Evolutionary conservation across 495 filamentous ascomycete genomes (phyloP), one percentile per base, ranked within the genome.

Genomic region (Rhizodiscina lignyota): DNA sequence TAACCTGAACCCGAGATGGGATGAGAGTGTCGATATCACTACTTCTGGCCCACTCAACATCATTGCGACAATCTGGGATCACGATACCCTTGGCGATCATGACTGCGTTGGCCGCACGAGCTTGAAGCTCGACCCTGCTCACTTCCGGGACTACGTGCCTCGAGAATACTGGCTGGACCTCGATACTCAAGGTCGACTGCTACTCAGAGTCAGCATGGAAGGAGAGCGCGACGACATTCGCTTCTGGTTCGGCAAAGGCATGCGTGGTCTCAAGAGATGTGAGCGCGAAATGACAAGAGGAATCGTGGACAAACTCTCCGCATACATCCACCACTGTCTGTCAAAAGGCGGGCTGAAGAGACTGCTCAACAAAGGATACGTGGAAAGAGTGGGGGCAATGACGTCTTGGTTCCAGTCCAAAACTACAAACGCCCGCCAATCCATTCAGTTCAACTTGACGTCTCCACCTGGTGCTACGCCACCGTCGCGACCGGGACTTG

Each of bases 61-160:
- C 46, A 89, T 94, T 43, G 86, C 85, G 18, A 99, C 89, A 1
- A 79, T 96, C 18, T 99, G 91, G 91, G 91, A 99, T 59, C 91
- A 86, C 74, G 91, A 99, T 60, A 78, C 83, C 11, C 72, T 99
- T 37, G 89, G 91, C 28, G 91, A 99, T 49, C 89, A 99, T 42
- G 91, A 99, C 49, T 96, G 89, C 49, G 83, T 96, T 26, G 89
- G 89, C 10, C 73, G 89, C 34, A 94, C 89, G 8, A 91, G 81
- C 5, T 66, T 96, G 38, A 99, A 99, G 55, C 64, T 99, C 15
- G 89, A 99, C 44, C 89, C 89, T 6, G 64, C 79, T 21, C 83
- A 94, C 59, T 99, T 99, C 56, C 75, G 85, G 38, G 89, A 99
- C 52, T 99, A 87, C 49, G 54, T 96, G 40, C 89, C 89, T 5